Conservation (phyloP, 768 basidiomycete genomes). For the Pholiota molesta region DNA sequence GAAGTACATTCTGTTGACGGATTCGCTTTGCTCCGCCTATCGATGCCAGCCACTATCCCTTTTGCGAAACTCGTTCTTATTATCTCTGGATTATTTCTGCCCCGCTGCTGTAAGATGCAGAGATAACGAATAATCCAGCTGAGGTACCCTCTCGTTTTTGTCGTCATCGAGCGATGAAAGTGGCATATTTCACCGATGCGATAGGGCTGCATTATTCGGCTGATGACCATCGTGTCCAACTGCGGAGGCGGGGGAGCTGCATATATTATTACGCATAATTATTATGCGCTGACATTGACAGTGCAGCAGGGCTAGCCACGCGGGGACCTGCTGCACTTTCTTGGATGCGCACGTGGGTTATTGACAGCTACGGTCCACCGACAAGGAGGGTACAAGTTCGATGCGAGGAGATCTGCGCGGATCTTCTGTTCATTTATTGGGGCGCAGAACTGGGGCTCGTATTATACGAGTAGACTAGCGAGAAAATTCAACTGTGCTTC, state of each 20-base stretch:
- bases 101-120: background rate
- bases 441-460: background rate
- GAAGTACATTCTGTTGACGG: background rate
- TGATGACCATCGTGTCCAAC: background rate
- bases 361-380: background rate
- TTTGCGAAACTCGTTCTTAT: background rate
- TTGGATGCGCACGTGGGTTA: background rate
- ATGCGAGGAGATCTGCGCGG: background rate
- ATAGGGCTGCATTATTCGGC: background rate
- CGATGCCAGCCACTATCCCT: background rate
- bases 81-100: background rate
- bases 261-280: background rate
- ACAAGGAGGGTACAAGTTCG: background rate
- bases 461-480: background rate
- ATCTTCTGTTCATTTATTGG: background rate
- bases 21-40: background rate
- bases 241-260: background rate
- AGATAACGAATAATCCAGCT: background rate
- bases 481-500: background rate
- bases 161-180: too few species aligned
- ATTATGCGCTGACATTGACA: background rate
- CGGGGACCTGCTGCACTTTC: background rate
- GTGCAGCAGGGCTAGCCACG: background rate
- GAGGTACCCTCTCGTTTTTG: background rate
- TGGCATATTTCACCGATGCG: background rate